These are phyloP conservation scores for Chenopodium formosanum DNA, from an alignment of 148 eudicot genomes.

Conservation along the genomic window DNA sequence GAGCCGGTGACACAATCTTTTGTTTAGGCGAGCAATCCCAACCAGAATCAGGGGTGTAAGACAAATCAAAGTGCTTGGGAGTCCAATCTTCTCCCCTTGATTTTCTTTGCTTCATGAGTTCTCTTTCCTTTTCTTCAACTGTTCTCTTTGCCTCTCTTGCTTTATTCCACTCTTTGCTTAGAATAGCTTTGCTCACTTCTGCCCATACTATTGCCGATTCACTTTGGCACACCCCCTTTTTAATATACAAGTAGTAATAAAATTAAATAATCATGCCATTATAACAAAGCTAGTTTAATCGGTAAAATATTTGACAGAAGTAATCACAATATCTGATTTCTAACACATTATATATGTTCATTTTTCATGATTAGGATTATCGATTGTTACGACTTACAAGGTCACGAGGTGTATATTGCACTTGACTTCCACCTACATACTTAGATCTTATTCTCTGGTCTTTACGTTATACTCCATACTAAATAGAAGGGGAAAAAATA, in stretches of 20 bases:
- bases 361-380: no score
- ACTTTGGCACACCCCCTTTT: conserved; percentile 46
- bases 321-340: no score
- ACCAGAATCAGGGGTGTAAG: conserved; percentile 43
- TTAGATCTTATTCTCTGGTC: no score
- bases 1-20: conserved; percentile 54
- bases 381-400: no score
- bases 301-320: no score
- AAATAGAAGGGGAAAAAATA: no score
- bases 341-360: no score
- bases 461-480: no score
- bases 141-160: background rate
- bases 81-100: conserved; percentile 46
- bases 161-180: conserved; percentile 3
- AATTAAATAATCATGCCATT: background rate
- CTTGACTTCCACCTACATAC: no score
- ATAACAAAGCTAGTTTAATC: no score
- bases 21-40: conserved; percentile 65
- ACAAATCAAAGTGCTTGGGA: conserved; percentile 62
- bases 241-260: background rate
- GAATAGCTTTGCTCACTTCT: conserved; percentile 46
- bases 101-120: conserved; percentile 41
- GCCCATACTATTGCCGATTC: conserved; percentile 77
- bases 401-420: no score
- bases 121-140: conserved; percentile 59